Evolutionary conservation across 306 rosid genomes (phyloP), one percentile per base, ranked within the genome.

Genomic region (Purshia tridentata): DNA sequence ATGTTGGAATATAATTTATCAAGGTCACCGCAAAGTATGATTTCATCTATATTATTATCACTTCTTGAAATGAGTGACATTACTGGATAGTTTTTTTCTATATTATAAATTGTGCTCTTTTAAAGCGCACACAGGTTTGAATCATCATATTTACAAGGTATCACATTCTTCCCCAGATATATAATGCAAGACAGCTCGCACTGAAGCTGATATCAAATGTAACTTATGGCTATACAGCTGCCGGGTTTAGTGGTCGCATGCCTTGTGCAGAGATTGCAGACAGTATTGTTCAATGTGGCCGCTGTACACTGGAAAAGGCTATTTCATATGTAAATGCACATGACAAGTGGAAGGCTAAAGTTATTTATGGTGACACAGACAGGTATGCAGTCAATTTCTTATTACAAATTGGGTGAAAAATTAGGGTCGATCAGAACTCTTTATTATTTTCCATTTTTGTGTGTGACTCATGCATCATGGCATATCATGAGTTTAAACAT

Each of bases 171-270:
- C 70, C 72, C 45, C 92, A 92, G 98, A 88, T 93, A 84, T 89
- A 86, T 78, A 89, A 93, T 80, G 87, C 98, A 16, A 86, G 98
- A 64, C 98, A 91, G 80, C 94, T 93, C 77, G 98, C 97, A 49
- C 78, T 93, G 89, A 93, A 93, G 88, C 88, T 93, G 75, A 93
- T 93, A 83, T 85, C 98, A 56, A 93, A 93, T 70, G 97, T 93
- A 68, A 93, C 96, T 1, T 91, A 93, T 80, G 98, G 98, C 68
- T 93, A 93, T 76, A 88, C 96, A 49, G 98, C 98, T 78, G 98
- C 98, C 78, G 98, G 98, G 63, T 93, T 93, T 80, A 91, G 97
- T 73, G 98, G 98, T 48, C 98, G 98, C 73, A 93, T 93, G 98
- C 98, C 98, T 79, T 93, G 96, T 84, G 97, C 96, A 18, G 97